These are phyloP conservation scores for Diaporthe citriasiana DNA, from an alignment of 2,329 filamentous ascomycete genomes.

Conservation along the genomic window DNA sequence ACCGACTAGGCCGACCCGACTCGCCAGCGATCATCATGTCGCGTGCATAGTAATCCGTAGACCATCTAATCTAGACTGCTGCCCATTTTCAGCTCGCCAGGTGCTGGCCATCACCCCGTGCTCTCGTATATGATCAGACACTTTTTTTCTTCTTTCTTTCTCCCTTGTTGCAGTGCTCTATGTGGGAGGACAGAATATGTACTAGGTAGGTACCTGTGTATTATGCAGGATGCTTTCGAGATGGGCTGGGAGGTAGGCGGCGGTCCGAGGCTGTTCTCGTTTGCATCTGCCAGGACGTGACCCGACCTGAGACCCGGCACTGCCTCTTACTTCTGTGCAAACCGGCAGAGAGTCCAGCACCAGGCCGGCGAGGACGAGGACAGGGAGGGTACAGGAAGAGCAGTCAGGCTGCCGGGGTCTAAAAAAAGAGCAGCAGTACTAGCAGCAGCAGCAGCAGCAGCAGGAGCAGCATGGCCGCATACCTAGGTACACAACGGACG, in stretches of 20 bases:
- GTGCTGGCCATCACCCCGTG: background rate
- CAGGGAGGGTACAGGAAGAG: slow-evolving; percentile 1
- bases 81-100: slow-evolving; percentile 27
- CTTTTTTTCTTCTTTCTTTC: too few relatives aligned
- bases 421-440: slow-evolving; percentile 33
- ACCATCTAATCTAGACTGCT: background rate
- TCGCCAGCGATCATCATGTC: slow-evolving; percentile 28
- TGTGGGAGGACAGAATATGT: background rate
- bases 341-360: slow-evolving; percentile 8
- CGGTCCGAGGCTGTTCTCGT: slow-evolving; percentile 27
- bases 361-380: background rate
- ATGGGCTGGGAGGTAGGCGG: background rate
- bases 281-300: slow-evolving; percentile 17
- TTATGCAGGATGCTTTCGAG: slow-evolving; percentile 13
- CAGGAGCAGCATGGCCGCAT: slow-evolving; percentile 10
- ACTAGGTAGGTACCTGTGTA: background rate
- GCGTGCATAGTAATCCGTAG: background rate
- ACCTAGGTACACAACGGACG: slow-evolving; percentile 7
- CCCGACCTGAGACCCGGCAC: slow-evolving; percentile 28
- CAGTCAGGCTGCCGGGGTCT: slow-evolving; percentile 18
- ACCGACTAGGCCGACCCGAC: slow-evolving; percentile 35
- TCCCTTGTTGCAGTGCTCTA: background rate
- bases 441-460: background rate
- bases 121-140: background rate
- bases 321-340: background rate